Evolutionary conservation across 2,329 filamentous ascomycete genomes (phyloP).

Genomic region (Acarospora socialis): DNA sequence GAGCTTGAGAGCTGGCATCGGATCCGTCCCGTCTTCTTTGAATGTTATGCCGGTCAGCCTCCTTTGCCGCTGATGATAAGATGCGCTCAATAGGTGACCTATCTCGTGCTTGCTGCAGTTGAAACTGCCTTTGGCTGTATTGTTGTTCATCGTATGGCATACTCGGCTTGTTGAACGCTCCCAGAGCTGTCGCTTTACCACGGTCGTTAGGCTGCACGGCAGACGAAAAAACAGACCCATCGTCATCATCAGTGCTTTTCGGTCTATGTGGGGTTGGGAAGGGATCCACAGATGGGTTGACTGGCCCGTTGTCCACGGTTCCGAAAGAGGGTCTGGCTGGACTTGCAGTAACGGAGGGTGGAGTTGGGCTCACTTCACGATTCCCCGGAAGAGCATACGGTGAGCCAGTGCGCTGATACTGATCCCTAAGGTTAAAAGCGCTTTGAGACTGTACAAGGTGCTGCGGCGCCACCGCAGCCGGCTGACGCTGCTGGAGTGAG

Average conservation of each 20-base stretch:
- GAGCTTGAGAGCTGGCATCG: no score
- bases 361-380: no score
- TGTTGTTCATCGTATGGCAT: constrained; percentile 72
- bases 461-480: constrained; percentile 39
- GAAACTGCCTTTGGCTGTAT: constrained; percentile 67
- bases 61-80: constrained; percentile 9
- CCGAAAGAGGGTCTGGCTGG: no score
- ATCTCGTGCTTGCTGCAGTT: constrained; percentile 63
- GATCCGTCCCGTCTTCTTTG: constrained; percentile 15
- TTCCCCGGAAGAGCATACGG: constrained; percentile 19
- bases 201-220: constrained; percentile 61
- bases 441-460: constrained; percentile 40
- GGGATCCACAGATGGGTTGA: no score
- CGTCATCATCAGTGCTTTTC: no score
- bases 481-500: constrained; percentile 53
- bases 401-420: constrained; percentile 24
- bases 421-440: constrained; percentile 51
- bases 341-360: no score
- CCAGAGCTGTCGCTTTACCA: constrained; percentile 66
- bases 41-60: constrained; percentile 1
- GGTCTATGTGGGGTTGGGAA: constrained; percentile 40
- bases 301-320: no score
- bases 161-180: constrained; percentile 56
- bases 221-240: constrained; percentile 44
- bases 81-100: constrained; percentile 33